These are phyloP conservation scores for Volutella citrinella DNA, from an alignment of 2,329 filamentous ascomycete species.

Conservation along the genomic window DNA sequence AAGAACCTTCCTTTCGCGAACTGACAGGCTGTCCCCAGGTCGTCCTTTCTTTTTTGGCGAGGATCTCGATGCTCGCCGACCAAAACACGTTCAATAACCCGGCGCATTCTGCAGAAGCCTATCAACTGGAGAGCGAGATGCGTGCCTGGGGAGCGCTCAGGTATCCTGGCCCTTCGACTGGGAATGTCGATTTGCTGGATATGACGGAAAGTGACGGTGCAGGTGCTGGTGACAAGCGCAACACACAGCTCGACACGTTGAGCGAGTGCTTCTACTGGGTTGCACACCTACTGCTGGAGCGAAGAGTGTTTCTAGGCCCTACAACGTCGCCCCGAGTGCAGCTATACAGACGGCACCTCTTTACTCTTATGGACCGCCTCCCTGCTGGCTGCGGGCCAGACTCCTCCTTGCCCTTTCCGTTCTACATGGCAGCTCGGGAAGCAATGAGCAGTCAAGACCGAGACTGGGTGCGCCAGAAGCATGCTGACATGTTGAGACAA, in stretches of 20 bases:
- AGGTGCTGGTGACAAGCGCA: too few relatives aligned
- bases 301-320: too few relatives aligned
- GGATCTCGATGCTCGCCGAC: background rate
- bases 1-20: slow-evolving; percentile 1
- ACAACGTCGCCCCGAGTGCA: too few relatives aligned
- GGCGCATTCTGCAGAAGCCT: background rate
- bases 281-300: too few relatives aligned
- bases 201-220: too few relatives aligned
- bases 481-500: slow-evolving; percentile 5
- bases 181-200: too few relatives aligned
- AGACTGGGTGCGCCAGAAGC: slow-evolving; percentile 1
- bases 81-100: background rate
- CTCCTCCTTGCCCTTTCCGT: slow-evolving; percentile 3
- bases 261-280: too few relatives aligned
- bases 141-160: slow-evolving; percentile 2
- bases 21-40: slow-evolving; percentile 1
- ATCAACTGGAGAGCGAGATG: slow-evolving; percentile 1
- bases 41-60: slow-evolving; percentile 1
- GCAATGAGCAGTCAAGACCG: background rate
- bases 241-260: too few relatives aligned
- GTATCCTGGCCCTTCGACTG: too few relatives aligned
- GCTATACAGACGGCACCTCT: too few relatives aligned
- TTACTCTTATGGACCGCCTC: background rate
- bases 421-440: slow-evolving; percentile 4
- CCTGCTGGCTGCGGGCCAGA: slow-evolving; percentile 2